phyloP scores from a whole-genome alignment of 148 eudicot genomes.

The Camellia granthamiana region DNA sequence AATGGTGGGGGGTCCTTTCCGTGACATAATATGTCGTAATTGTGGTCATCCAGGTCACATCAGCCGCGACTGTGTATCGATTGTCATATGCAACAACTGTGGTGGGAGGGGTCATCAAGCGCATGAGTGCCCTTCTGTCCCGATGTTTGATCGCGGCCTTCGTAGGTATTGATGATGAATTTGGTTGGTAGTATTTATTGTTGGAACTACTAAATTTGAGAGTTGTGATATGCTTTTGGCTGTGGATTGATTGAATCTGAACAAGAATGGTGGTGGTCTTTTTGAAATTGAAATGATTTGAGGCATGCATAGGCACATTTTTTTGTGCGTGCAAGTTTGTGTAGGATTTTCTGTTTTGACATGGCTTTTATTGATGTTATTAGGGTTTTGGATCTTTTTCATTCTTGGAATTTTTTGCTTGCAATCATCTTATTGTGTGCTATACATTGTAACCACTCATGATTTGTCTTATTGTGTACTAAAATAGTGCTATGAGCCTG shows the following conservation, averaged over 20 bases:
- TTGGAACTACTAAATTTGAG: not conserved
- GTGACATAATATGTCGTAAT: conserved; percentile 41
- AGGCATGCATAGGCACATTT: not conserved
- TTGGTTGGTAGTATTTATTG: conserved; percentile 1
- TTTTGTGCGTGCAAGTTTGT: not conserved
- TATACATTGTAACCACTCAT: no score
- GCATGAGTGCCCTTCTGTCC: conserved; percentile 42
- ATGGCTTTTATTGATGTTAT: not conserved
- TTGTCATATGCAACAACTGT: conserved; percentile 47
- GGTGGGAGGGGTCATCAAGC: conserved; percentile 53
- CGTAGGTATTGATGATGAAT: conserved; percentile 20
- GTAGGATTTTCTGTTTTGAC: not conserved
- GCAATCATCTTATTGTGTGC: not conserved
- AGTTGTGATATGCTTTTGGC: conserved; percentile 4
- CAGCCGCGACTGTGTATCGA: conserved; percentile 41
- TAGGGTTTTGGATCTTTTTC: not conserved
- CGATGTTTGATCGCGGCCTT: conserved; percentile 30
- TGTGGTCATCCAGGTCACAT: conserved; percentile 45
- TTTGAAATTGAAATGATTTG: not conserved
- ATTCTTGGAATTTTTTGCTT: not conserved
- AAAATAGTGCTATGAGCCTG: no score
- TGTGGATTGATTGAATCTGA: not conserved
- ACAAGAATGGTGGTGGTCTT: not conserved
- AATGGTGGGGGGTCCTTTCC: conserved; percentile 29
- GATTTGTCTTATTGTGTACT: no score